These are phyloP conservation scores for Cyberlindnera amylophila DNA, from an alignment of 805 yeast genomes.

Conservation along the genomic window DNA sequence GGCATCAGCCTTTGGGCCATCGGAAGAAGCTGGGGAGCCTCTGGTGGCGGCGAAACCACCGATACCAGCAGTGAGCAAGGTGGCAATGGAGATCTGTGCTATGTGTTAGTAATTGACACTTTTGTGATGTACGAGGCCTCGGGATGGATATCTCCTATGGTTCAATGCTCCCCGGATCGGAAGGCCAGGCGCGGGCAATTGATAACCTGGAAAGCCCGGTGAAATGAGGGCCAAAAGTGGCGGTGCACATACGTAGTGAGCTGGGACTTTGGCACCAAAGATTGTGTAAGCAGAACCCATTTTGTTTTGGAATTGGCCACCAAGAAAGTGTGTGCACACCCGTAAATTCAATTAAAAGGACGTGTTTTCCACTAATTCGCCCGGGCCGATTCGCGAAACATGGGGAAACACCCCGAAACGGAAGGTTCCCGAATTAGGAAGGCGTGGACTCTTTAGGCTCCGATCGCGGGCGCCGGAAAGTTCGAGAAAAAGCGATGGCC, in stretches of 20 bases:
- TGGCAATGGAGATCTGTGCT: conserved; percentile 30
- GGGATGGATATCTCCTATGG: no score
- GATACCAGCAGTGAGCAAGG: conserved; percentile 31
- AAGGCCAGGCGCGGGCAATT: no score
- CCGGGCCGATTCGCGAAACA: background rate
- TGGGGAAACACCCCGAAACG: background rate
- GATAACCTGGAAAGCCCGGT: no score
- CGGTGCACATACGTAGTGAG: conserved; percentile 27
- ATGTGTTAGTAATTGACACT: background rate
- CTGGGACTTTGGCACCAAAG: conserved; percentile 27
- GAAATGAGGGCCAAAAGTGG: no score
- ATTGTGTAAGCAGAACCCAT: conserved; percentile 30
- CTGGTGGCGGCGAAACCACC: conserved; percentile 27
- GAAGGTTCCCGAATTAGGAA: background rate
- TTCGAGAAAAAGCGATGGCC: conserved; percentile 4
- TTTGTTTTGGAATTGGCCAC: background rate
- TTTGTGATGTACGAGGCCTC: no score
- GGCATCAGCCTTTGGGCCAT: conserved; percentile 18
- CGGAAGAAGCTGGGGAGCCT: conserved; percentile 23
- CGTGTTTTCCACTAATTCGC: background rate
- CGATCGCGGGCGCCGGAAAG: conserved; percentile 1
- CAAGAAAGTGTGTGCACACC: background rate
- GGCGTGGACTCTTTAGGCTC: background rate
- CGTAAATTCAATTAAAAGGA: background rate
- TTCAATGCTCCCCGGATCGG: no score